Evolutionary conservation across 208 protist species (phyloP).

Genomic region (Porcisia hertigi): DNA sequence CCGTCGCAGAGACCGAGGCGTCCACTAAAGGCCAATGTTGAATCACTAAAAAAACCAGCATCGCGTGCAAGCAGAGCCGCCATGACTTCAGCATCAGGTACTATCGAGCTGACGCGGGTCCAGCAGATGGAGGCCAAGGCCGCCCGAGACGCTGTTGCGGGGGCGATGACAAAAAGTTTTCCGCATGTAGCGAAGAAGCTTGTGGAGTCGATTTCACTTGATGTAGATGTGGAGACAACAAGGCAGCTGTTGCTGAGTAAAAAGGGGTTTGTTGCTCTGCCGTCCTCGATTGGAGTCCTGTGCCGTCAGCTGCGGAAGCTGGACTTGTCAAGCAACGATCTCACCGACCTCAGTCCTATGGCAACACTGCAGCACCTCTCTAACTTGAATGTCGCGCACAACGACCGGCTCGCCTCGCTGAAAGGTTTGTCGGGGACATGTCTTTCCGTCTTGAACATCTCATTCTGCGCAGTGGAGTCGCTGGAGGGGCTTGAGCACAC

Average conservation of each 20-base stretch:
- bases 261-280: slow-evolving; percentile 50
- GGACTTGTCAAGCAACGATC: slow-evolving; percentile 64
- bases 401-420: slow-evolving; percentile 46
- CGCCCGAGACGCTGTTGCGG: slow-evolving; percentile 18
- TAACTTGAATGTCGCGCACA: slow-evolving; percentile 68
- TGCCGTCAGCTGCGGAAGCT: slow-evolving; percentile 65
- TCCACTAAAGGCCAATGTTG: background rate
- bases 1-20: background rate
- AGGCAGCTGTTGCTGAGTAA: slow-evolving; percentile 50
- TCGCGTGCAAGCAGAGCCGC: background rate
- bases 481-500: slow-evolving; percentile 68
- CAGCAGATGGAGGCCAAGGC: slow-evolving; percentile 32
- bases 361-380: slow-evolving; percentile 53
- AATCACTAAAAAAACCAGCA: background rate
- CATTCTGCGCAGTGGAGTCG: slow-evolving; percentile 62
- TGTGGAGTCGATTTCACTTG: slow-evolving; percentile 70
- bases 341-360: slow-evolving; percentile 52
- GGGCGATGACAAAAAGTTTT: slow-evolving; percentile 3
- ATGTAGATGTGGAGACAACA: slow-evolving; percentile 69
- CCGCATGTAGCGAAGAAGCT: slow-evolving; percentile 35
- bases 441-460: slow-evolving; percentile 67
- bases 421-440: slow-evolving; percentile 38
- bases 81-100: background rate
- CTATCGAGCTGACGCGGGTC: slow-evolving; percentile 10
- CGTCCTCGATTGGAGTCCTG: slow-evolving; percentile 50